Evolutionary conservation across 2,329 filamentous ascomycete species (phyloP), one percentile per base, ranked within the genome.

Genomic region (Annulohypoxylon truncatum): DNA sequence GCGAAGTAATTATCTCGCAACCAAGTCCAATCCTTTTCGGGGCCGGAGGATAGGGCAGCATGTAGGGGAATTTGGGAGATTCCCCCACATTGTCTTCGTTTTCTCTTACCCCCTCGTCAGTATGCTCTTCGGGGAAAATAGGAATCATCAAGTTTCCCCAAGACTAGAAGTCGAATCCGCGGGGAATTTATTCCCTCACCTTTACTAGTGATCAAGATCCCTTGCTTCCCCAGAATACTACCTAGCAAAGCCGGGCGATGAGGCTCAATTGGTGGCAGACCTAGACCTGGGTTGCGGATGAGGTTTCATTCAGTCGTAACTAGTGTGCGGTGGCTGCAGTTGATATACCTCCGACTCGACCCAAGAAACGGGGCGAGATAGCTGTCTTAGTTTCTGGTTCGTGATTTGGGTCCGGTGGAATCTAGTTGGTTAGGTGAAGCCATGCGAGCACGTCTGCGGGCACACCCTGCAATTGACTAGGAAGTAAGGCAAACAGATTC

Each of bases 291-390:
- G 12, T 54, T 35, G 20, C 51, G 28, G 40, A 40, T 33, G 29
- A 38, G 38, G 51, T 57, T 53, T 66, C 48, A 56, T 61, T 59
- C 26, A 55, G 15, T 53, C 24, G 20, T 12, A 20, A 56, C 52
- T 58, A 47, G 24, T 48, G 38, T 60, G 47, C 40, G 29, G 35
- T 33, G 33, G 24, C 38, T 54, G 58, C 52, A 40, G 56, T 38
- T 64, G 22, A 44, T 42, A 38, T 48, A 52, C 54, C 57, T 54
- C 46, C 28, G 50, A 47, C 29, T 28, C 15, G 57, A 65, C 67
- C 64, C 54, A 54, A 56, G 61, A 69, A 65, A 63, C 61, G 50
- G 67, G 67, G 67, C 67, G 61, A 63, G 31, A 35, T 52, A 51
- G 52, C 50, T 61, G 61, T 52, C 53, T 35, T 24, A 29, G 35